Conservation (phyloP, 306 rosid species). For the Vigna angularis region DNA sequence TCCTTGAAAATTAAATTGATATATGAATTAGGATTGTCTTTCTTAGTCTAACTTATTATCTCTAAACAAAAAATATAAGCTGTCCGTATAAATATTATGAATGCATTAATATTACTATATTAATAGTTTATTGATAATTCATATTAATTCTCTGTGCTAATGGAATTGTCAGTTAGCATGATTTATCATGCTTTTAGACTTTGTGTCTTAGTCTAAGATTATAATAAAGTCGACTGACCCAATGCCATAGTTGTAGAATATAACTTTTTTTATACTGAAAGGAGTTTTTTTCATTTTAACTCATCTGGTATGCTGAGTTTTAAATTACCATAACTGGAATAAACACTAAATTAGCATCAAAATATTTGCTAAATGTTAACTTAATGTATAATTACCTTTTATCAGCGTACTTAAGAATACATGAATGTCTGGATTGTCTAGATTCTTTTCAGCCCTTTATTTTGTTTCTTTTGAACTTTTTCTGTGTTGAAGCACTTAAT, state of each 20-base stretch:
- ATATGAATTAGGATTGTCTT: too few species aligned
- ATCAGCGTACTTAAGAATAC: too few species aligned
- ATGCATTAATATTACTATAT: background rate
- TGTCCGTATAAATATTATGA: background rate
- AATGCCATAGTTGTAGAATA: background rate
- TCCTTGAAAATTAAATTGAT: too few species aligned
- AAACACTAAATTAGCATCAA: background rate
- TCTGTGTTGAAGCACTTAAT: background rate
- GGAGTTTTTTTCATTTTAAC: background rate
- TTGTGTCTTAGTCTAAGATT: background rate
- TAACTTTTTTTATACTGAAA: background rate
- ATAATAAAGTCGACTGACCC: background rate
- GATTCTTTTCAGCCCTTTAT: background rate
- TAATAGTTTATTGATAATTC: background rate
- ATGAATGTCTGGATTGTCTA: background rate
- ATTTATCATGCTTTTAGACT: background rate
- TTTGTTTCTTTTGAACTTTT: background rate
- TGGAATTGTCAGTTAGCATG: background rate
- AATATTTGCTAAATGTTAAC: background rate
- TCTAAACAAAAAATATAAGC: too few species aligned
- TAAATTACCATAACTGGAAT: background rate
- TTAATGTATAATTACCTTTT: background rate
- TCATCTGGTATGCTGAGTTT: background rate
- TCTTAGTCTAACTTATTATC: too few species aligned
- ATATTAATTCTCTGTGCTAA: background rate